Evolutionary conservation across 2,329 filamentous ascomycete species (phyloP), one percentile per base, ranked within the genome.

Genomic region (Onygenales sp.): DNA sequence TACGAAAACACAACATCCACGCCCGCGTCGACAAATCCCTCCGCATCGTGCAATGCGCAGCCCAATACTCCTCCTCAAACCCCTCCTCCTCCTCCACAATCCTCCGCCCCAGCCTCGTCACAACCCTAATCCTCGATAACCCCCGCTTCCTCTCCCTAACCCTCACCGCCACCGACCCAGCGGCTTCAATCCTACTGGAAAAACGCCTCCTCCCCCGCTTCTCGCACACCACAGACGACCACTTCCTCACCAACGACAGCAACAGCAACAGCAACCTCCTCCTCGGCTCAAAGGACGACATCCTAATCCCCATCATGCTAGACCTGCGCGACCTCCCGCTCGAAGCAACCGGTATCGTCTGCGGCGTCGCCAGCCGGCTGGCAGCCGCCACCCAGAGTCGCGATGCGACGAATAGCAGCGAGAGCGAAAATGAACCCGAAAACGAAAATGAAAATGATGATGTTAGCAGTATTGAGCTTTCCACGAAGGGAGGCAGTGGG

Each of bases 311-410:
- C 1, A 93, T 98, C 61, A 92, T 90, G 55, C 78, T 98, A 3
- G 89, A 97, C 62, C 78, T 98, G 31, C 83, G 82, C 17, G 83
- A 82, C 43, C 74, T 97, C 42, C 88, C 92, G 0, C 78, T 92
- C 43, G 89, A 95, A 68, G 90, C 89, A 7, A 95, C 91, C 0
- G 92, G 92, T 21, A 96, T 98, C 54, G 89, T 98, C 3, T 96
- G 91, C 61, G 92, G 93, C 32, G 89, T 98, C 2, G 91, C 92
- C 0, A 89, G 90, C 31, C 80, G 84, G 52, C 76, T 97, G 32
- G 86, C 90, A 0, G 82, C 87, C 49, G 87, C 87, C 45, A 84
- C 89, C 68, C 71, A 76, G 52, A 73, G 73, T 60, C 66, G 68
- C 36, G 72, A 74, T 55, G 48, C 33, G 63, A 60, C 57, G n/a